Percentiles rank a stretch among this genome's conserved stretches.
Evolutionary conservation across 371 early-diverging fungal genomes (phyloP).

Genomic region (Blastocladiella emersonii): DNA sequence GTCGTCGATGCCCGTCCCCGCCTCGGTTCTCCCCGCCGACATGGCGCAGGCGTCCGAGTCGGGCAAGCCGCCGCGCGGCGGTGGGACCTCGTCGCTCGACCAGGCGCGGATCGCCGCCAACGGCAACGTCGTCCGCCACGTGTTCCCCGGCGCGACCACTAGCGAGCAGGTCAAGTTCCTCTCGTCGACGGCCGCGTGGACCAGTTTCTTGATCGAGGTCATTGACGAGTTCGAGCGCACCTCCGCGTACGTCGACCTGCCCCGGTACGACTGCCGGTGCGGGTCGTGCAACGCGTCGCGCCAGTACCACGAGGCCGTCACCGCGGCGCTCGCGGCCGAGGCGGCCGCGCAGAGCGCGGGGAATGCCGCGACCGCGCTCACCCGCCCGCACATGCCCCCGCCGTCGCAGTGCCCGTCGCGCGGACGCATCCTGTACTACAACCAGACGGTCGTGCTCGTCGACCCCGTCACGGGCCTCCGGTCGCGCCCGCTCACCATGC

Average conservation of each 20-base stretch:
- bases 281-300: no score
- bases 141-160: not conserved
- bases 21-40: not conserved
- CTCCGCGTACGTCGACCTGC: not conserved
- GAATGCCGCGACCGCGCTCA: no score
- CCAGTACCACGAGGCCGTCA: not conserved
- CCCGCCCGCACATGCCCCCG: no score
- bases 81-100: not conserved
- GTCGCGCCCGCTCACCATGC: constrained; percentile 55
- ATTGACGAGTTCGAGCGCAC: constrained; percentile 3
- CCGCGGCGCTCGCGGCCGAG: not conserved
- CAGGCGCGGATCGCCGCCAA: not conserved
- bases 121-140: not conserved
- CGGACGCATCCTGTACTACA: not conserved
- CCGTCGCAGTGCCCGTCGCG: not conserved
- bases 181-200: not conserved
- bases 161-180: not conserved
- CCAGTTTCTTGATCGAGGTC: not conserved
- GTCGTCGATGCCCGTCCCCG: not conserved
- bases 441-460: constrained; percentile 38
- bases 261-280: not conserved
- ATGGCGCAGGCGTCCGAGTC: not conserved
- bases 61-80: no score
- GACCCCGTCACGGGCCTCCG: constrained; percentile 46
- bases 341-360: not conserved